Evolutionary conservation across 768 basidiomycete genomes (phyloP).

Genomic region (Podaxis sp.): DNA sequence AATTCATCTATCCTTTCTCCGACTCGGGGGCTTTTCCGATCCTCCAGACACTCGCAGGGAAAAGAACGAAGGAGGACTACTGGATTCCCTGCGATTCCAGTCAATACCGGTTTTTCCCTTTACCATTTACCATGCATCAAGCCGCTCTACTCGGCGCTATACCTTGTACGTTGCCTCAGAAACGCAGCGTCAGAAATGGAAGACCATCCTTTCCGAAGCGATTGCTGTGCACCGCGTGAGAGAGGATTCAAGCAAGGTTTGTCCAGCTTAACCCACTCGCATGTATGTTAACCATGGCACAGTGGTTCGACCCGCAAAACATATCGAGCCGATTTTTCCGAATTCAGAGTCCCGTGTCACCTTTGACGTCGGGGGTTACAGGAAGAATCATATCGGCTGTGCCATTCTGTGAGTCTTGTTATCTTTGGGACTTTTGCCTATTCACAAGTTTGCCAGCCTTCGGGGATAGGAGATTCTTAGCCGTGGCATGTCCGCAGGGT

Average conservation of each 20-base stretch:
- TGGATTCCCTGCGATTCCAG: constrained; percentile 51
- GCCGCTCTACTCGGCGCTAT: constrained; percentile 54
- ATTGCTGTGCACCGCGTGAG: constrained; percentile 58
- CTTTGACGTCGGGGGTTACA: constrained; percentile 32
- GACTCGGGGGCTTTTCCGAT: constrained; percentile 58
- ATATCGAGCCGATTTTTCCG: constrained; percentile 64
- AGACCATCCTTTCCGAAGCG: constrained; percentile 53
- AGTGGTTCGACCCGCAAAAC: constrained; percentile 66
- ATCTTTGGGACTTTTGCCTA: background rate
- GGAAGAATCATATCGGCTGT: constrained; percentile 59
- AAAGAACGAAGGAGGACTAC: constrained; percentile 53
- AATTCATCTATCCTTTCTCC: constrained; percentile 75
- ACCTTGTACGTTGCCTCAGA: constrained; percentile 67
- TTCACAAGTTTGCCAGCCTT: constrained; percentile 31
- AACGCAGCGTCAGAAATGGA: constrained; percentile 57
- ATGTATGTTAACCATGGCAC: background rate
- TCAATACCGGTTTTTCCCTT: constrained; percentile 67
- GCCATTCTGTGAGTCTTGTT: constrained; percentile 50
- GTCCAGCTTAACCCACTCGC: background rate
- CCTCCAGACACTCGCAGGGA: constrained; percentile 63
- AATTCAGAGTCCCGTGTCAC: constrained; percentile 26
- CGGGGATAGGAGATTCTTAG: constrained; percentile 53
- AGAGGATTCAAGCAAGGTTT: constrained; percentile 71
- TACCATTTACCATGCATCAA: constrained; percentile 67
- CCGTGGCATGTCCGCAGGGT: constrained; percentile 62